Conservation (phyloP, 371 early-diverging fungal species). For the Dichotomocladium elegans region DNA sequence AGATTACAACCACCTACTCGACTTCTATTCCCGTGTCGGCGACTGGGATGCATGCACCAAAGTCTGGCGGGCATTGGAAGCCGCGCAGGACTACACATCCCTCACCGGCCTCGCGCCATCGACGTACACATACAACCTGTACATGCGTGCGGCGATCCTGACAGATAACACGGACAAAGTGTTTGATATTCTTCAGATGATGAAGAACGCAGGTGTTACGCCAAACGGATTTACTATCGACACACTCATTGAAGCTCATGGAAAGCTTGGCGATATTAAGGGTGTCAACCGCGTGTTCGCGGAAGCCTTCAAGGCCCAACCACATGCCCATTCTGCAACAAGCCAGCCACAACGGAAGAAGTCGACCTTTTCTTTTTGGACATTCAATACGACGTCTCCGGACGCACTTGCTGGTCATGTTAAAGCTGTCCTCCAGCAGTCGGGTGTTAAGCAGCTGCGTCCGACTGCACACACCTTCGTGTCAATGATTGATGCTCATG, state of each 20-base stretch:
- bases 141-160: slow-evolving; percentile 35
- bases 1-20: slow-evolving; percentile 45
- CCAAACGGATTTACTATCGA: slow-evolving; percentile 35
- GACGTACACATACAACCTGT: slow-evolving; percentile 34
- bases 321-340: slow-evolving; percentile 3
- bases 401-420: background rate
- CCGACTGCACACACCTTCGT: slow-evolving; percentile 31
- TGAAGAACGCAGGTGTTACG: slow-evolving; percentile 13
- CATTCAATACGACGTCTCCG: background rate
- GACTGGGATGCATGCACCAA: slow-evolving; percentile 26
- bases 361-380: background rate
- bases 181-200: slow-evolving; percentile 19
- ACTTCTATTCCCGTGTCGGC: slow-evolving; percentile 29
- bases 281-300: slow-evolving; percentile 31
- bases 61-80: slow-evolving; percentile 20
- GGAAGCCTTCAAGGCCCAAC: slow-evolving; percentile 8
- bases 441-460: slow-evolving; percentile 3
- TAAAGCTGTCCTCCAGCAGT: slow-evolving; percentile 1
- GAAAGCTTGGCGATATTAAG: slow-evolving; percentile 23
- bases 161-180: slow-evolving; percentile 20
- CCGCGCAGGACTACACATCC: background rate
- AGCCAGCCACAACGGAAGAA: background rate
- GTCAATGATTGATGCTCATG: slow-evolving; percentile 41
- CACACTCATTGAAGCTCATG: slow-evolving; percentile 38
- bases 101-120: slow-evolving; percentile 7